These are phyloP conservation scores for Penicillium cataractarum DNA, from an alignment of 495 filamentous ascomycete genomes.

Conservation along the genomic window DNA sequence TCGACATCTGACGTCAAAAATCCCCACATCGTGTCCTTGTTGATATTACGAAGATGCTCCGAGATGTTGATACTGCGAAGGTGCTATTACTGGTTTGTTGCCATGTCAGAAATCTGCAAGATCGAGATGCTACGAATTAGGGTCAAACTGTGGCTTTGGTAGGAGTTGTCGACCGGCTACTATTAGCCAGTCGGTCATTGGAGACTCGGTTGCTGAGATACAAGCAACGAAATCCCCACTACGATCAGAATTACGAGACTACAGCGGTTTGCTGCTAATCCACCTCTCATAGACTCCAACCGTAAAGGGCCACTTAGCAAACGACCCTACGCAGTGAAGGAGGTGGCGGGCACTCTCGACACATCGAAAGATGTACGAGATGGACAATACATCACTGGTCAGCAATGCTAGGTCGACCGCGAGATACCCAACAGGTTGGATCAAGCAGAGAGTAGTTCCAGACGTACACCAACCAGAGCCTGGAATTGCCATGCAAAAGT, in stretches of 20 bases:
- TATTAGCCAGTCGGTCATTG: background rate
- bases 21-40: constrained; percentile 1
- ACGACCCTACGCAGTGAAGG: background rate
- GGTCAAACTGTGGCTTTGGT: background rate
- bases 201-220: background rate
- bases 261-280: background rate
- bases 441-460: background rate
- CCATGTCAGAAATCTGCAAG: background rate
- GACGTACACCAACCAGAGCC: background rate
- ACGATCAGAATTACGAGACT: constrained; percentile 1
- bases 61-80: background rate
- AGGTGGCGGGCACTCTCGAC: background rate
- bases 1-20: constrained; percentile 19
- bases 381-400: background rate
- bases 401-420: background rate
- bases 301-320: background rate
- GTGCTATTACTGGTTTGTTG: background rate
- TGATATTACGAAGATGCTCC: background rate
- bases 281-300: no score
- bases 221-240: background rate
- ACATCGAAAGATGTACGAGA: background rate
- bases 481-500: background rate
- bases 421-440: background rate
- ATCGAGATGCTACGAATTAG: background rate
- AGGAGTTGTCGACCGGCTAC: no score